phyloP scores from a whole-genome alignment of 2,329 filamentous ascomycete genomes.

The Diaporthe amygdali region DNA sequence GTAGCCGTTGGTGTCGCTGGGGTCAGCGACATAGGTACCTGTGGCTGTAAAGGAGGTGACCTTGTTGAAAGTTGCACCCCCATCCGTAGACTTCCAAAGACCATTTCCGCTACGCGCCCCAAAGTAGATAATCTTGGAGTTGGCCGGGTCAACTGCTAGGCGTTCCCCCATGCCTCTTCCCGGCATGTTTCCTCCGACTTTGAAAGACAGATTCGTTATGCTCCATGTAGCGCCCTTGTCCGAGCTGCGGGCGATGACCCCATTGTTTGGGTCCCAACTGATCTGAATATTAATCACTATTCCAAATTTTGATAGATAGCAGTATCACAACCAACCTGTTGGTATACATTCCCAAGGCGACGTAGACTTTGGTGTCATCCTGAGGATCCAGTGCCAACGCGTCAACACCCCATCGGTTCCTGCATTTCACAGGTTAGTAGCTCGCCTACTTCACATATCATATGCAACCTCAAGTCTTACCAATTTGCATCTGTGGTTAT shows the following conservation, averaged over 20 bases:
- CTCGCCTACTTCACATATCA: no score
- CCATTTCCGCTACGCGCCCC: slow-evolving; percentile 64
- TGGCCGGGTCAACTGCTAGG: slow-evolving; percentile 62
- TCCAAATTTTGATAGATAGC: no score
- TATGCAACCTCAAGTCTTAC: neutral
- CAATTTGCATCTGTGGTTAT: slow-evolving; percentile 22
- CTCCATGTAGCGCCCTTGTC: slow-evolving; percentile 60
- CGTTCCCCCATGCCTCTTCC: slow-evolving; percentile 64
- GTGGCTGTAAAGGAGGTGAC: slow-evolving; percentile 56
- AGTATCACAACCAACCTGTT: slow-evolving; percentile 44
- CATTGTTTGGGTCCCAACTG: slow-evolving; percentile 55
- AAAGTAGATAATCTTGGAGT: slow-evolving; percentile 62
- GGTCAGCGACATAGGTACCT: slow-evolving; percentile 53
- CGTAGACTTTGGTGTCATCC: slow-evolving; percentile 56
- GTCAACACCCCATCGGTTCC: slow-evolving; percentile 63
- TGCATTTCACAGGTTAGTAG: slow-evolving; percentile 28
- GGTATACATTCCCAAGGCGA: slow-evolving; percentile 64
- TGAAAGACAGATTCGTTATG: slow-evolving; percentile 57
- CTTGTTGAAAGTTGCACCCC: slow-evolving; percentile 57
- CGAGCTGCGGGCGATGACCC: slow-evolving; percentile 58
- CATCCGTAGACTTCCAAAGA: slow-evolving; percentile 62
- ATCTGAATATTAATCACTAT: neutral
- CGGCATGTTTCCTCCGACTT: slow-evolving; percentile 67
- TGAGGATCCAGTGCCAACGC: slow-evolving; percentile 61
- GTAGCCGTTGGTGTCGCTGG: slow-evolving; percentile 49